Conservation (phyloP, 2,329 filamentous ascomycete species). For the Aotearoamyces nothofagi region DNA sequence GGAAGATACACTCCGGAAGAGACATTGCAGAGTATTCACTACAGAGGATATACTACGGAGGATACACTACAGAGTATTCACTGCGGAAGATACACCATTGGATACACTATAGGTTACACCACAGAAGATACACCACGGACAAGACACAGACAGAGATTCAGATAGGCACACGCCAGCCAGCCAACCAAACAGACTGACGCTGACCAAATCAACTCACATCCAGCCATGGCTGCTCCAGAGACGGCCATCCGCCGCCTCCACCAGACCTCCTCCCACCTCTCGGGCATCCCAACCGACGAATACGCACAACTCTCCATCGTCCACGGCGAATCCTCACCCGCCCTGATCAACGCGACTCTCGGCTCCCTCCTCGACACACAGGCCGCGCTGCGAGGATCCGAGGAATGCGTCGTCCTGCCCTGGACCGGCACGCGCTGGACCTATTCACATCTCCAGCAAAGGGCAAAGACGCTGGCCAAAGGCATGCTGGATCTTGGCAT, state of each 20-base stretch:
- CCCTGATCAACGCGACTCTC: constrained; percentile 55
- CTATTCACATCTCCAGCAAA: constrained; percentile 47
- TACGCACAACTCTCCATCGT: constrained; percentile 32
- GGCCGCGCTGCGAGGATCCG: constrained; percentile 44
- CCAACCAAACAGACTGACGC: constrained; percentile 61
- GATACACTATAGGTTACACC: too few species aligned
- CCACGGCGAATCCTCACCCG: constrained; percentile 51
- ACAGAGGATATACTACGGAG: too few species aligned
- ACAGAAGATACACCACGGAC: too few species aligned
- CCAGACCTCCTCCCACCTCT: constrained; percentile 4
- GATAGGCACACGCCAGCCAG: too few species aligned
- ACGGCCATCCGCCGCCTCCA: constrained; percentile 2
- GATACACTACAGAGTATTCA: too few species aligned
- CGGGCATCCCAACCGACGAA: too few species aligned
- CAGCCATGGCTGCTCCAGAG: constrained; percentile 14
- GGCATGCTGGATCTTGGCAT: constrained; percentile 22
- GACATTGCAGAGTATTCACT: too few species aligned
- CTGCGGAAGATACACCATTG: too few species aligned
- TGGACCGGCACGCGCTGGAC: constrained; percentile 67
- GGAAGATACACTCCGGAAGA: too few species aligned
- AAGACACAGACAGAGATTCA: too few species aligned
- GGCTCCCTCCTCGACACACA: constrained; percentile 60
- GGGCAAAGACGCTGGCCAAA: constrained; percentile 44
- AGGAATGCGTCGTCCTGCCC: constrained; percentile 57
- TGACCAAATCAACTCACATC: constrained; percentile 51